Percentiles rank a stretch among this genome's conserved stretches.
These are phyloP conservation scores for Stagonosporopsis chrysanthemi DNA, from an alignment of 2,329 filamentous ascomycete genomes.

Conservation along the genomic window DNA sequence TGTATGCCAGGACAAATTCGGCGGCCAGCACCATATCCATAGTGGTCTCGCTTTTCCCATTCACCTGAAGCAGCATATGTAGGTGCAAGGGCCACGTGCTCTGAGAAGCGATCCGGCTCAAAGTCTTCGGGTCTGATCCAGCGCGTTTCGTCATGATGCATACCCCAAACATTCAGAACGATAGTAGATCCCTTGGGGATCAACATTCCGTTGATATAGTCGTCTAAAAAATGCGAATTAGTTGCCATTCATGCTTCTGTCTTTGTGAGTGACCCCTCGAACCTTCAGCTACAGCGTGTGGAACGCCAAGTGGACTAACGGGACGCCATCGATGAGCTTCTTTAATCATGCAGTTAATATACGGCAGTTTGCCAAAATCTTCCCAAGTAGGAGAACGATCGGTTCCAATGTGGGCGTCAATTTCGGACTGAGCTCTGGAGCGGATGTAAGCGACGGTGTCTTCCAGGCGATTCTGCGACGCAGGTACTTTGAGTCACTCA, in stretches of 20 bases:
- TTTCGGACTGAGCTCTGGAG: constrained; percentile 3
- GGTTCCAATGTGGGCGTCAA: constrained; percentile 1
- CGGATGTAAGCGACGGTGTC: background rate
- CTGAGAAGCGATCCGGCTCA: constrained; percentile 28
- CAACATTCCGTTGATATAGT: constrained; percentile 12
- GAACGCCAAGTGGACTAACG: constrained; percentile 16
- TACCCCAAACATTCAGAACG: constrained; percentile 41
- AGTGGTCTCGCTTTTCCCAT: constrained; percentile 40
- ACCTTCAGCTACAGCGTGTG: constrained; percentile 15
- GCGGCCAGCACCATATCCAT: constrained; percentile 48
- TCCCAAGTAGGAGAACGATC: constrained; percentile 1
- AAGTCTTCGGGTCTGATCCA: constrained; percentile 26
- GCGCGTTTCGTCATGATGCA: constrained; percentile 24
- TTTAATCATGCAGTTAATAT: constrained; percentile 33
- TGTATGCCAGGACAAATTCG: constrained; percentile 47
- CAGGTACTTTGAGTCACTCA: background rate
- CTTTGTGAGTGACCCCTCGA: background rate
- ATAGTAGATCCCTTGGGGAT: constrained; percentile 48
- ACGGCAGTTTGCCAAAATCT: constrained; percentile 27
- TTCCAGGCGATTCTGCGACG: background rate
- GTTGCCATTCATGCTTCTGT: background rate
- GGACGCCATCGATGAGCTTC: constrained; percentile 28
- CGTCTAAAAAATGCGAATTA: constrained; percentile 4
- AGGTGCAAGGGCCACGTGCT: constrained; percentile 22
- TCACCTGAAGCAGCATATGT: constrained; percentile 24